Percentiles rank a stretch among this genome's conserved stretches.
These are phyloP conservation scores for Podospora tetraspora DNA, from an alignment of 495 filamentous ascomycete genomes.

Conservation along the genomic window DNA sequence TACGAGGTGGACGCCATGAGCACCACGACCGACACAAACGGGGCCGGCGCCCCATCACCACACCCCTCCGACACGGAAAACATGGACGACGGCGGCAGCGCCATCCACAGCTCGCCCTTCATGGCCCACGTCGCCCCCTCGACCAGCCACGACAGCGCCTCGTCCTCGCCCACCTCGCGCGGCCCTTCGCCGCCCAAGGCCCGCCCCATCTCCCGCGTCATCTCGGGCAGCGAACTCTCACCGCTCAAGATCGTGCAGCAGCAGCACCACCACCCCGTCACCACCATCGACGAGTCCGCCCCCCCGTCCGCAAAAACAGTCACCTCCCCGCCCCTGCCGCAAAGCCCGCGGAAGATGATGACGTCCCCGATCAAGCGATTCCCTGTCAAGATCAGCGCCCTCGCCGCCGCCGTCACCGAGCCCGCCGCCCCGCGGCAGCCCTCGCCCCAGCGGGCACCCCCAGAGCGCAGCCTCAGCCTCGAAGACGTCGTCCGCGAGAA, in stretches of 20 bases:
- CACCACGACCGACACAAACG: constrained; percentile 9
- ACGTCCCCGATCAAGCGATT: constrained; percentile 49
- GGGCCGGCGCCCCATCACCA: background rate
- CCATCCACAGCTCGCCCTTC: background rate
- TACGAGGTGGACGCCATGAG: constrained; percentile 25
- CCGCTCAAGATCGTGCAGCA: constrained; percentile 45
- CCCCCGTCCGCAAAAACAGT: constrained; percentile 19
- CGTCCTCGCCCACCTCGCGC: constrained; percentile 20
- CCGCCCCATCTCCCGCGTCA: constrained; percentile 42
- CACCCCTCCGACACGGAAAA: background rate
- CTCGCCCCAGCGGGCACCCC: constrained; percentile 21
- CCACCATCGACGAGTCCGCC: constrained; percentile 15
- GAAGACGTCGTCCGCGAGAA: constrained; percentile 41
- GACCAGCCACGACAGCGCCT: background rate
- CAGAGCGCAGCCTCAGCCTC: constrained; percentile 37
- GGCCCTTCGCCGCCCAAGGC: constrained; percentile 32
- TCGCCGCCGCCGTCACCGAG: constrained; percentile 22
- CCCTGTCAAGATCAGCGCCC: constrained; percentile 43
- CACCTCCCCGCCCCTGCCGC: constrained; percentile 26
- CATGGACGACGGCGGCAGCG: background rate
- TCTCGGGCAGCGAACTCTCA: constrained; percentile 45
- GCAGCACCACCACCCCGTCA: constrained; percentile 17
- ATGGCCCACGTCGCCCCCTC: background rate
- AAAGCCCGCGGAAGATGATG: constrained; percentile 44
- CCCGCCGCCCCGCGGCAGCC: constrained; percentile 19